Conservation (phyloP, 768 basidiomycete species). For the Termitomyces sp. region DNA sequence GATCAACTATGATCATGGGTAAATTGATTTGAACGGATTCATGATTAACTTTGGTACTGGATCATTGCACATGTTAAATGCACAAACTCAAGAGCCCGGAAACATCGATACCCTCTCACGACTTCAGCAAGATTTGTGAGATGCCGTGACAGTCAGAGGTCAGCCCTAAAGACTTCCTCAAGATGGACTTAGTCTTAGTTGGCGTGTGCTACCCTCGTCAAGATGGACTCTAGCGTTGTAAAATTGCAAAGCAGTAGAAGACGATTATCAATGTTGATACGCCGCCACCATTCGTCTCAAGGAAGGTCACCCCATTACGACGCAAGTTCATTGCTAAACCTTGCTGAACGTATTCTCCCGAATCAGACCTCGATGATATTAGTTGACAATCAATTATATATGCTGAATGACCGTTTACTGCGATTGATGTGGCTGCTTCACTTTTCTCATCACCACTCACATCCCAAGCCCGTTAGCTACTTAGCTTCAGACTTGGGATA, state of each 20-base stretch:
- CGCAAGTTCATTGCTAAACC: background rate
- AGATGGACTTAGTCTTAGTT: background rate
- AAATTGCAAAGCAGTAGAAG: background rate
- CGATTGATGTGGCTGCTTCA: background rate
- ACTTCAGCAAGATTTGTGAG: background rate
- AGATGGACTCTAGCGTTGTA: background rate
- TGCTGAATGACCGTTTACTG: background rate
- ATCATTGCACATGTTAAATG: background rate
- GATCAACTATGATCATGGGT: background rate
- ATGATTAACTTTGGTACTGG: background rate
- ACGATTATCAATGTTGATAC: background rate
- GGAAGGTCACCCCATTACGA: background rate
- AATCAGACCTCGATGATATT: too few relatives aligned
- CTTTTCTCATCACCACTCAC: too few relatives aligned
- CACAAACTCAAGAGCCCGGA: background rate
- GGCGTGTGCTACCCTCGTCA: too few relatives aligned
- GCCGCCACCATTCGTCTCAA: background rate
- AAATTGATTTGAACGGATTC: background rate
- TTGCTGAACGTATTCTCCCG: too few relatives aligned
- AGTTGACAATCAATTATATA: too few relatives aligned
- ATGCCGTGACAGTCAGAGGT: background rate
- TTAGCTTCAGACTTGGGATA: too few relatives aligned
- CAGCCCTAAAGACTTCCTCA: background rate
- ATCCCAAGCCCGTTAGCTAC: too few relatives aligned
- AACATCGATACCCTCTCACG: too few relatives aligned